A percentile compares a stretch with the other conserved stretches of the same genome.
phyloP scores from a whole-genome alignment of 202 grass and related monocot genomes.

The Brachypodium distachyon region DNA sequence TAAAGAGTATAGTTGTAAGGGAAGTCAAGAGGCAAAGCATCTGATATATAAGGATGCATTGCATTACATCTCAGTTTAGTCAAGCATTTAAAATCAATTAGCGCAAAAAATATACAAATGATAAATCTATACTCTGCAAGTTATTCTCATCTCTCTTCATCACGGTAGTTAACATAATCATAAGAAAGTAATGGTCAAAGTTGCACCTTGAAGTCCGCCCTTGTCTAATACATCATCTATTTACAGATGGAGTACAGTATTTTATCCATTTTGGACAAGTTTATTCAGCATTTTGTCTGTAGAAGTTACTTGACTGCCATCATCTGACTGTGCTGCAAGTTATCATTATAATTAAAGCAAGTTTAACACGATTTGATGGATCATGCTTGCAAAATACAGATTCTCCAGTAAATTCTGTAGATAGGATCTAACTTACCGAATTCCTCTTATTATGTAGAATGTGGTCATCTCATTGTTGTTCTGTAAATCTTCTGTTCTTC shows the following conservation, averaged over 20 bases:
- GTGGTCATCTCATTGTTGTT: background rate
- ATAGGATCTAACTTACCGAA: background rate
- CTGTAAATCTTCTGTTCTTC: background rate
- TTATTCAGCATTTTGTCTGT: slow-evolving; percentile 20
- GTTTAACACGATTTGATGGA: slow-evolving; percentile 35
- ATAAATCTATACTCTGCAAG: background rate
- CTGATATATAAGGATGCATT: background rate
- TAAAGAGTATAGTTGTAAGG: background rate
- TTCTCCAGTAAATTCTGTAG: slow-evolving; percentile 18
- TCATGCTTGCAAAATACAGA: slow-evolving; percentile 25
- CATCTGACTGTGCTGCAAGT: slow-evolving; percentile 23
- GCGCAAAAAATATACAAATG: too few relatives aligned
- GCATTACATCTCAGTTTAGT: background rate
- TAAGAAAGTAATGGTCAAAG: background rate
- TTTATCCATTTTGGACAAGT: background rate
- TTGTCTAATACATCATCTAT: too few relatives aligned
- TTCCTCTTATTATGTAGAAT: background rate
- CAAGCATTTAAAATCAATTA: background rate
- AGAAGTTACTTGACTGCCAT: slow-evolving; percentile 20
- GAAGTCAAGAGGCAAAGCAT: background rate
- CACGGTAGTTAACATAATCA: background rate
- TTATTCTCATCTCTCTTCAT: background rate
- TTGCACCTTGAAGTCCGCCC: background rate
- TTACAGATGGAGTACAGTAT: background rate
- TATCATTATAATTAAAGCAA: slow-evolving; percentile 22